These are phyloP conservation scores for Irpex sp. DNA, from an alignment of 1,284 basidiomycete species.

Conservation along the genomic window DNA sequence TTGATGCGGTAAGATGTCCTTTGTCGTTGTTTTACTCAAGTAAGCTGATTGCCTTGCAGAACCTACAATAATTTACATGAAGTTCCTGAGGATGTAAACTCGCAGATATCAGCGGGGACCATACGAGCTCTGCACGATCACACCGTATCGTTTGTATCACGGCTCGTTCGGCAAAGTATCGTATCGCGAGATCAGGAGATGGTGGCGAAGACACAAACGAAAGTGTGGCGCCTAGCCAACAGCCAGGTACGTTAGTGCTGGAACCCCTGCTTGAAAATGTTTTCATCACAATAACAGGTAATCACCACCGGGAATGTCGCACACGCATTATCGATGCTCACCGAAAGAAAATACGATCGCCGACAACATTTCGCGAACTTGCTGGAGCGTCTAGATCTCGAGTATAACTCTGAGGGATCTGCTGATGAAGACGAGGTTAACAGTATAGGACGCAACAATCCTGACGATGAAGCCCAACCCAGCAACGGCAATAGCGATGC, in stretches of 20 bases:
- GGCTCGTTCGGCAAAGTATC: conserved; percentile 47
- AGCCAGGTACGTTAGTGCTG: conserved; percentile 21
- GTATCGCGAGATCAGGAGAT: conserved; percentile 54
- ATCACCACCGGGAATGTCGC: conserved; percentile 40
- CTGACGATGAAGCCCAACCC: conserved; percentile 10
- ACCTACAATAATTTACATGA: conserved; percentile 32
- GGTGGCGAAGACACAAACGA: conserved; percentile 49
- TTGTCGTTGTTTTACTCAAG: background rate
- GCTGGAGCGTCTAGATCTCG: conserved; percentile 13
- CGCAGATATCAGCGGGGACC: conserved; percentile 26
- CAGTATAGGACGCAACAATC: background rate
- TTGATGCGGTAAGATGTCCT: conserved; percentile 36
- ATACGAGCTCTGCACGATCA: conserved; percentile 37
- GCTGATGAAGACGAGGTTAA: conserved; percentile 14
- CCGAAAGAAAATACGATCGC: conserved; percentile 24
- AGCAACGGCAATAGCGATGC: background rate
- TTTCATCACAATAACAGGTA: conserved; percentile 22
- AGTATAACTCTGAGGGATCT: conserved; percentile 11
- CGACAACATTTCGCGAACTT: conserved; percentile 34
- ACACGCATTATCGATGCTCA: conserved; percentile 42
- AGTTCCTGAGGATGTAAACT: conserved; percentile 24
- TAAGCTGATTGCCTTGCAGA: conserved; percentile 11
- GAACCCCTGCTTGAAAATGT: conserved; percentile 22
- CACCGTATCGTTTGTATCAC: conserved; percentile 46
- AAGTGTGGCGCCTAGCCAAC: conserved; percentile 46